Percentiles rank a stretch among this genome's conserved stretches.
phyloP scores from a whole-genome alignment of 2,329 filamentous ascomycete species.

The Penicillium sumatraense region DNA sequence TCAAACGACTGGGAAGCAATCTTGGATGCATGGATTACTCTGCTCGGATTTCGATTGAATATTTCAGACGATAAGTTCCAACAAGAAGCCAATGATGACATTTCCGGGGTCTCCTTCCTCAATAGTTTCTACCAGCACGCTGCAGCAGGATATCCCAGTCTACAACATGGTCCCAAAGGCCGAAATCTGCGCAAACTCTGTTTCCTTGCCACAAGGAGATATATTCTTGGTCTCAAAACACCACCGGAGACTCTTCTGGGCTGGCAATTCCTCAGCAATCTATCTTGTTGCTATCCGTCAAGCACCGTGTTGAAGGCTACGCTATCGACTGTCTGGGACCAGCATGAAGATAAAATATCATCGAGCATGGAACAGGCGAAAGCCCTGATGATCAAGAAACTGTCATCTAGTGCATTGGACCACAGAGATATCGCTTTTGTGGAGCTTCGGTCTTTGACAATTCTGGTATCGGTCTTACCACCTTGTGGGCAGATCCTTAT shows the following conservation, averaged over 20 bases:
- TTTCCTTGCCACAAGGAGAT: constrained; percentile 67
- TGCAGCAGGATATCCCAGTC: constrained; percentile 37
- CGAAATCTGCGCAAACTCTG: constrained; percentile 63
- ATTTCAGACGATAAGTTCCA: constrained; percentile 62
- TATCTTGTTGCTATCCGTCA: constrained; percentile 70
- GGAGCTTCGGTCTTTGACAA: constrained; percentile 43
- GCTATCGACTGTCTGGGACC: constrained; percentile 56
- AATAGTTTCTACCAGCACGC: constrained; percentile 66
- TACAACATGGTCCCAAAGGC: constrained; percentile 42
- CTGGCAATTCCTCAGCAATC: constrained; percentile 71
- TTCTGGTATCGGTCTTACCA: constrained; percentile 45
- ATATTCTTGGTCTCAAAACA: constrained; percentile 54
- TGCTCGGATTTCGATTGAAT: constrained; percentile 68
- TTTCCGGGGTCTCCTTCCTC: constrained; percentile 68
- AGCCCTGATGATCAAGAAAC: constrained; percentile 34
- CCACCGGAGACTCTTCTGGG: constrained; percentile 57
- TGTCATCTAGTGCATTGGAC: constrained; percentile 25
- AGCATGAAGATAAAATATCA: constrained; percentile 38
- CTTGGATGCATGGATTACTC: constrained; percentile 74
- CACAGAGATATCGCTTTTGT: constrained; percentile 18
- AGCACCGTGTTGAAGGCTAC: constrained; percentile 59
- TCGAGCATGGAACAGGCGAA: constrained; percentile 44
- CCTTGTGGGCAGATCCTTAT: constrained; percentile 67
- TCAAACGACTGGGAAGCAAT: constrained; percentile 77
- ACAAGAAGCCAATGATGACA: constrained; percentile 57